Conservation (phyloP, 163 green algal species). For the Prototheca cutis region DNA sequence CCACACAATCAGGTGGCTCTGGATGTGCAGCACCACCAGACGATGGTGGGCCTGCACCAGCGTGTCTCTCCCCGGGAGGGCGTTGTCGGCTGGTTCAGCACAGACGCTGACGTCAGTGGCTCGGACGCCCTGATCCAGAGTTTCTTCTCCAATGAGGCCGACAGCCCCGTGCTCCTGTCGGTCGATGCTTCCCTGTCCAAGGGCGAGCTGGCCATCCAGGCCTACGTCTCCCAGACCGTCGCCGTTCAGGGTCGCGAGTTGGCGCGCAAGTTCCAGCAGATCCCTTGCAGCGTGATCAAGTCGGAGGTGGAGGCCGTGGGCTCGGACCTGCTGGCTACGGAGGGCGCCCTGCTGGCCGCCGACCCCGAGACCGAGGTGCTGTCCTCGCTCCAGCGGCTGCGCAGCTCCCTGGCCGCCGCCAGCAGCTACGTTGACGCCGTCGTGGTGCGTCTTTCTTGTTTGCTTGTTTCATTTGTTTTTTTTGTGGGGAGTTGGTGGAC, state of each 20-base stretch:
- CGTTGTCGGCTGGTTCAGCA: constrained; percentile 85
- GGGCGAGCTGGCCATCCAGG: constrained; percentile 48
- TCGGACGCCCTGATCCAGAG: constrained; percentile 89
- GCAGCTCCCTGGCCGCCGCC: constrained; percentile 17
- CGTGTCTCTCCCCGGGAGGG: constrained; percentile 75
- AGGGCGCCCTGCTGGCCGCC: background rate
- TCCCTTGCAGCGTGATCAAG: constrained; percentile 66
- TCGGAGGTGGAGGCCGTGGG: constrained; percentile 60
- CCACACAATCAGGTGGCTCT: constrained; percentile 93
- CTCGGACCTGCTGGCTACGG: constrained; percentile 11
- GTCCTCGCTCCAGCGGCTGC: constrained; percentile 54
- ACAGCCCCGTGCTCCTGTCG: constrained; percentile 68
- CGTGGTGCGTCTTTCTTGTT: background rate
- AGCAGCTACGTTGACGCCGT: background rate
- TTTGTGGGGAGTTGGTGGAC: background rate
- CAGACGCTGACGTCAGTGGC: constrained; percentile 20
- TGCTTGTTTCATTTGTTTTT: background rate
- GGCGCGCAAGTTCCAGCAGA: constrained; percentile 81
- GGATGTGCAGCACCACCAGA: constrained; percentile 91
- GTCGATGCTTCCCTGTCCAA: constrained; percentile 70
- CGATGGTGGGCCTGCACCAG: constrained; percentile 89
- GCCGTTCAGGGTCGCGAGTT: constrained; percentile 31
- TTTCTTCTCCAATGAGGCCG: constrained; percentile 77
- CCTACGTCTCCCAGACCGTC: constrained; percentile 64
- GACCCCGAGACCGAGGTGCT: constrained; percentile 29